Base-by-base conservation (phyloP, 805 yeast genomes). In the Pichia californica region DNA sequence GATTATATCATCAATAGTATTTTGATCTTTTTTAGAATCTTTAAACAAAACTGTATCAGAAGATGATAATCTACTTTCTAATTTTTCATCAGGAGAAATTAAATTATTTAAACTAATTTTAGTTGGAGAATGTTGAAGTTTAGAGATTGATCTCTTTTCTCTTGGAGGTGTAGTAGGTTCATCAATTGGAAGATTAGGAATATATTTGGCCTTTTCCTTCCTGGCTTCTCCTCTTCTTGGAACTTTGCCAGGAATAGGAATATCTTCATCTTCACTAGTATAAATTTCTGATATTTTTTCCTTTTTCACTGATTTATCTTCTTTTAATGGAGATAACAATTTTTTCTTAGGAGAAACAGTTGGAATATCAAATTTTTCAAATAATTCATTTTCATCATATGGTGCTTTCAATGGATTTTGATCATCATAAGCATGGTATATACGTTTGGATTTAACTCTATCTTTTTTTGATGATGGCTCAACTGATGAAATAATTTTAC, bases 11-110 rank as follows among this genome's bases (percentile, higher is more conserved):
- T 48, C 79, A 10, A 38, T n/a, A 11, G n/a, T n/a, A n/a, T 38
- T 31, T 23, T 29, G n/a, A 10, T 10, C 14, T 11, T 20, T 5
- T 25, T 31, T 38, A 7, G 29, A 21, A 10, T 38, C 41, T 8
- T 27, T 37, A 8, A 37, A 37, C 29, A 37, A 21, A 6, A 37
- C 40, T 3, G 43, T 31, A 8, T 41, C 25, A 7, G 44, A 28
- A 19, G 45, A 20, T n/a, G 36, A n/a, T n/a, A 32, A 14, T 29
- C 28, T 16, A 6, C 21, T 27, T 14, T 30, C n/a, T n/a, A n/a
- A n/a, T n/a, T n/a, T n/a, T n/a, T n/a, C 35, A 8, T 18, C 6
- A 18, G 62, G 8, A 9, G 29, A 18, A 68, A 48, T 15, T 68
- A 55, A 26, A 75, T 25, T 32, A 15, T 31, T 42, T 23, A 49